These are phyloP conservation scores for Dothideomycetidae sp. DNA, from an alignment of 2,329 filamentous ascomycete genomes.

Conservation along the genomic window DNA sequence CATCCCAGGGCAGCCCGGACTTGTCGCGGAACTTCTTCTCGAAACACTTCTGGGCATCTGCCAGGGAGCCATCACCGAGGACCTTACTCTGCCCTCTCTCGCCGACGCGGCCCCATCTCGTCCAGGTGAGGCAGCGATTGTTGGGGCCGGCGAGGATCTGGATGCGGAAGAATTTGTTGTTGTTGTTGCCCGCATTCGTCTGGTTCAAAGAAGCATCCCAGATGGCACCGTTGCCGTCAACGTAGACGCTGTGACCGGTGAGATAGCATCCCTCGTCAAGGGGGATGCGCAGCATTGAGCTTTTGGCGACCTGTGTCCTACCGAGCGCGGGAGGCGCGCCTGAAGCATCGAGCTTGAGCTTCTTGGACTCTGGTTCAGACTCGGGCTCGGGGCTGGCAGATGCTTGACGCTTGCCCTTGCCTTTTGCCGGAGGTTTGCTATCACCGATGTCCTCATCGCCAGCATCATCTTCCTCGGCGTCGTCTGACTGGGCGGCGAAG, in stretches of 20 bases:
- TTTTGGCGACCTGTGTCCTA: constrained; percentile 32
- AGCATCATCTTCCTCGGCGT: constrained; percentile 2
- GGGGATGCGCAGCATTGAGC: constrained; percentile 30
- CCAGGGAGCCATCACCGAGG: constrained; percentile 26
- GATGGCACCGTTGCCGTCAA: constrained; percentile 51
- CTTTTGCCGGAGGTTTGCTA: background rate
- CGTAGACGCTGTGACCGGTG: constrained; percentile 40
- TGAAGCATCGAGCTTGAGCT: constrained; percentile 12
- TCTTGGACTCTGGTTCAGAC: constrained; percentile 14
- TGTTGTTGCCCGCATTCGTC: constrained; percentile 55
- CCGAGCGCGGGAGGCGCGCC: constrained; percentile 28
- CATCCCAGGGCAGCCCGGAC: constrained; percentile 37
- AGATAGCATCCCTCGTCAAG: constrained; percentile 33
- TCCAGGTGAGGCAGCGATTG: constrained; percentile 47
- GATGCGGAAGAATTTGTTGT: constrained; percentile 71
- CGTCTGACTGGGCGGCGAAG: background rate
- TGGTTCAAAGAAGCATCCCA: constrained; percentile 72
- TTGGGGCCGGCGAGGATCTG: constrained; percentile 41
- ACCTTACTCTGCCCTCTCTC: constrained; percentile 34
- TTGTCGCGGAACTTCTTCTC: constrained; percentile 45
- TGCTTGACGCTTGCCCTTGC: background rate
- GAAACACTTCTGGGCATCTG: constrained; percentile 31
- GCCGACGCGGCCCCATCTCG: constrained; percentile 66
- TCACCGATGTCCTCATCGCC: constrained; percentile 6
- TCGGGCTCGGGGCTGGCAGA: constrained; percentile 6